A percentile compares a stretch with the other conserved stretches of the same genome.
phyloP scores from a whole-genome alignment of 1,284 basidiomycete species.

The Pholiota adiposa region DNA sequence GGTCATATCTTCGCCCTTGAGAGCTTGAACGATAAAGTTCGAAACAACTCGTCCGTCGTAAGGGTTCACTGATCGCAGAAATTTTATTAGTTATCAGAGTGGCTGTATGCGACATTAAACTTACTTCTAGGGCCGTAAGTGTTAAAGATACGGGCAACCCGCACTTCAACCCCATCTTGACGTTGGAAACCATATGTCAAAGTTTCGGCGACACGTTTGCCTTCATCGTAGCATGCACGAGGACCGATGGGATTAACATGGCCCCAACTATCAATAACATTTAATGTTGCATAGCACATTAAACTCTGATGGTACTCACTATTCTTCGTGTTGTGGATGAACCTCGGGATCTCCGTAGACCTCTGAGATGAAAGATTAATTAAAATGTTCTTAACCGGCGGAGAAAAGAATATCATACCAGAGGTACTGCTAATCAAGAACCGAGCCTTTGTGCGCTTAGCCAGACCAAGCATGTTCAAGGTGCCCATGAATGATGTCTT shows the following conservation, averaged over 20 bases:
- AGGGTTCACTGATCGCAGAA: constrained; percentile 77
- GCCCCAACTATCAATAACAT: constrained; percentile 77
- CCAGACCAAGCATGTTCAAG: constrained; percentile 97
- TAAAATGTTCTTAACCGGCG: constrained; percentile 4
- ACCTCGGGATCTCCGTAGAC: constrained; percentile 98
- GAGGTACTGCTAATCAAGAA: constrained; percentile 96
- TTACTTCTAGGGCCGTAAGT: constrained; percentile 63
- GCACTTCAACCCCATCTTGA: constrained; percentile 94
- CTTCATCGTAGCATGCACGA: constrained; percentile 98
- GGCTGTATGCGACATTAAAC: constrained; percentile 21
- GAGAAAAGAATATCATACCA: constrained; percentile 49
- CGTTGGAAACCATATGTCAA: constrained; percentile 93
- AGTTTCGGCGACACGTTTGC: constrained; percentile 94
- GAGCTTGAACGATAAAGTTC: constrained; percentile 97
- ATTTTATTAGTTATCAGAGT: constrained; percentile 7
- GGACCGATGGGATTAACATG: constrained; percentile 98
- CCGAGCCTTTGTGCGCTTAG: constrained; percentile 95
- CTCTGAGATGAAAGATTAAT: constrained; percentile 53
- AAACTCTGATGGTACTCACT: constrained; percentile 56
- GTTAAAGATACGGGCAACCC: constrained; percentile 97
- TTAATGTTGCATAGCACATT: constrained; percentile 9
- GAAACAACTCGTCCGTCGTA: constrained; percentile 96
- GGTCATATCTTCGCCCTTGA: constrained; percentile 94
- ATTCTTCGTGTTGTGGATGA: constrained; percentile 94
- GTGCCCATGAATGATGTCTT: constrained; percentile 99